Evolutionary conservation across 2,329 filamentous ascomycete genomes (phyloP).

Genomic region (Lecanicillium sp.): DNA sequence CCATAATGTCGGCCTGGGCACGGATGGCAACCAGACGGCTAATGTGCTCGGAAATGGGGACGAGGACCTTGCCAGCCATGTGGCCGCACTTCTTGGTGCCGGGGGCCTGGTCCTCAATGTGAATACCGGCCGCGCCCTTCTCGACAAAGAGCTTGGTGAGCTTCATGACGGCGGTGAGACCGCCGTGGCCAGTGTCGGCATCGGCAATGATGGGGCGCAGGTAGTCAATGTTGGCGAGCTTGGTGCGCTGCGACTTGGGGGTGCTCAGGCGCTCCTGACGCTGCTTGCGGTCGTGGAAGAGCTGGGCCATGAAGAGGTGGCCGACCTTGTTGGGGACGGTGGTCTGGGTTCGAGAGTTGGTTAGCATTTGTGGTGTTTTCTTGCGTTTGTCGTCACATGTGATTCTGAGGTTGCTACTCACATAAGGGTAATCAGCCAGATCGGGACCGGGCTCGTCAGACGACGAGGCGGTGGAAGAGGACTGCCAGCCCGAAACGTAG

Average conservation of each 20-base stretch:
- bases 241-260: constrained; percentile 63
- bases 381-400: background rate
- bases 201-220: constrained; percentile 94
- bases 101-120: constrained; percentile 97
- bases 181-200: constrained; percentile 94
- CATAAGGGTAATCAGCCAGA: constrained; percentile 94
- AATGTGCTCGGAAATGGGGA: constrained; percentile 96
- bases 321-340: constrained; percentile 98
- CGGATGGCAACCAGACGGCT: constrained; percentile 95
- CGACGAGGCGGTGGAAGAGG: constrained; percentile 88
- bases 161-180: constrained; percentile 98
- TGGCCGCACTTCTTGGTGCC: constrained; percentile 99
- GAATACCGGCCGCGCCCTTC: constrained; percentile 92
- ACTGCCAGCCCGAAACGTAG: constrained; percentile 99
- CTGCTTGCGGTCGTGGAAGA: constrained; percentile 99
- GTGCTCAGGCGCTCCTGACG: constrained; percentile 83
- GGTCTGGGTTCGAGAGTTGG: constrained; percentile 62
- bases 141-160: constrained; percentile 96
- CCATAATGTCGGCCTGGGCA: constrained; percentile 98
- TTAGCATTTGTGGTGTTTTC: no score
- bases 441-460: constrained; percentile 96
- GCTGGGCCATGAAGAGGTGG: constrained; percentile 95
- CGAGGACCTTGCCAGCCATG: constrained; percentile 97
- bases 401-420: constrained; percentile 30
- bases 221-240: constrained; percentile 80